Conservation (phyloP, 257 asterid species). For the Echium plantagineum region DNA sequence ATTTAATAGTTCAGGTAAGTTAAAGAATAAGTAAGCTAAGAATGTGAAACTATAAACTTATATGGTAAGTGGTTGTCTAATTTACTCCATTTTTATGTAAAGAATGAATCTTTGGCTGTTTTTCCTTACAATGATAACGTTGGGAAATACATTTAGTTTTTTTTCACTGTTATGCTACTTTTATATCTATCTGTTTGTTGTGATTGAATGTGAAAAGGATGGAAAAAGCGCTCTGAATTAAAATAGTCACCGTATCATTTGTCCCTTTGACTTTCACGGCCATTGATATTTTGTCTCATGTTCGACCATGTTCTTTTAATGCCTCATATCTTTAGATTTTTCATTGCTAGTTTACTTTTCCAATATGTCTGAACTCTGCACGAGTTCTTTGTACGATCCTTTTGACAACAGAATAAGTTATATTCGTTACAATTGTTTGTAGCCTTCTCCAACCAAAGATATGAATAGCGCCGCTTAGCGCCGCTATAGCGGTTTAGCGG, state of each 20-base stretch:
- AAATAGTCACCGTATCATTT: background rate
- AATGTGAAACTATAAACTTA: background rate
- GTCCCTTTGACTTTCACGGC: background rate
- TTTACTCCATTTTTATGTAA: background rate
- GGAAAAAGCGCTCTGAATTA: background rate
- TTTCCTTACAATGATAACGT: background rate
- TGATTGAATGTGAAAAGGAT: background rate
- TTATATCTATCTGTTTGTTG: background rate
- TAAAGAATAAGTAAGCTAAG: too few species aligned
- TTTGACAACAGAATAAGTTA: background rate
- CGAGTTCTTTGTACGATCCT: background rate
- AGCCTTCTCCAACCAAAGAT: constrained; percentile 96
- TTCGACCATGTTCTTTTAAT: background rate
- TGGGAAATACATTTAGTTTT: background rate
- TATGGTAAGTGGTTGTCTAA: background rate
- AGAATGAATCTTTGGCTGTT: background rate
- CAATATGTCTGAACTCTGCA: background rate
- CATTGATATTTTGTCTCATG: background rate
- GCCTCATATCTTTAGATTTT: background rate
- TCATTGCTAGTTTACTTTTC: background rate
- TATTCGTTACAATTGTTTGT: constrained; percentile 26
- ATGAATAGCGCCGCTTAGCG: too few species aligned
- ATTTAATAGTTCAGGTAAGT: too few species aligned
- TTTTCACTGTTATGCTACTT: background rate
- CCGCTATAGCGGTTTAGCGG: too few species aligned